Evolutionary conservation across 2,329 filamentous ascomycete genomes (phyloP).

Genomic region (Geoglossum cookeanum): DNA sequence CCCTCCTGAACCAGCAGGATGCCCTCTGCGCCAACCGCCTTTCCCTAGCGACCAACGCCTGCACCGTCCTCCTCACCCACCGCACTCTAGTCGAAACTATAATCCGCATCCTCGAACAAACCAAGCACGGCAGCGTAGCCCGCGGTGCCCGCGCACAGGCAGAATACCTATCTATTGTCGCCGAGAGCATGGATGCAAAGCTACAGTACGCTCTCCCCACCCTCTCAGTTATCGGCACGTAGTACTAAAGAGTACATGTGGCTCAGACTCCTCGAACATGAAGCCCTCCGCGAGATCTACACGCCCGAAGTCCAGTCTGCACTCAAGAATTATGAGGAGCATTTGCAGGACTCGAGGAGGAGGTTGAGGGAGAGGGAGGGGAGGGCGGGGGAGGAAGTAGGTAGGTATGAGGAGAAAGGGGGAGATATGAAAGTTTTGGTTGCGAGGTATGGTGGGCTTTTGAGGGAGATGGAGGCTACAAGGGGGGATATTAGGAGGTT

Average conservation of each 20-base stretch:
- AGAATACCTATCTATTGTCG: constrained; percentile 23
- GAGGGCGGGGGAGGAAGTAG: constrained; percentile 3
- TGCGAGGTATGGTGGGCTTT: neutral
- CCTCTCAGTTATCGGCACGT: neutral
- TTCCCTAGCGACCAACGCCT: constrained; percentile 15
- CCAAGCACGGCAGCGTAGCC: constrained; percentile 25
- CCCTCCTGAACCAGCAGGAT: constrained; percentile 7
- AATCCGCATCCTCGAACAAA: constrained; percentile 27
- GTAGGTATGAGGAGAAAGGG: constrained; percentile 4
- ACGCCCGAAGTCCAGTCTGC: constrained; percentile 12
- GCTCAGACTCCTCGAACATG: constrained; percentile 6
- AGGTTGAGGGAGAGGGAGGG: constrained; percentile 3
- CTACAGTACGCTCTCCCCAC: constrained; percentile 9
- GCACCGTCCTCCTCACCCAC: constrained; percentile 13
- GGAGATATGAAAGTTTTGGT: constrained; percentile 6
- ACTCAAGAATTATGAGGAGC: constrained; percentile 4
- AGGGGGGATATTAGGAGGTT: constrained; percentile 6
- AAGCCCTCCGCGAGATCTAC: constrained; percentile 13
- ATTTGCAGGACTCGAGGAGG: constrained; percentile 1
- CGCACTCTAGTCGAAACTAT: constrained; percentile 19
- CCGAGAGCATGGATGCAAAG: constrained; percentile 24
- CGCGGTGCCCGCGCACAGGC: constrained; percentile 23
- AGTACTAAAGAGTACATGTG: neutral
- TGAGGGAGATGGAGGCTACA: constrained; percentile 2
- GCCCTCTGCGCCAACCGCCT: constrained; percentile 16